Conservation (phyloP, 305 asterid genomes). For the Fraxinus platypoda region DNA sequence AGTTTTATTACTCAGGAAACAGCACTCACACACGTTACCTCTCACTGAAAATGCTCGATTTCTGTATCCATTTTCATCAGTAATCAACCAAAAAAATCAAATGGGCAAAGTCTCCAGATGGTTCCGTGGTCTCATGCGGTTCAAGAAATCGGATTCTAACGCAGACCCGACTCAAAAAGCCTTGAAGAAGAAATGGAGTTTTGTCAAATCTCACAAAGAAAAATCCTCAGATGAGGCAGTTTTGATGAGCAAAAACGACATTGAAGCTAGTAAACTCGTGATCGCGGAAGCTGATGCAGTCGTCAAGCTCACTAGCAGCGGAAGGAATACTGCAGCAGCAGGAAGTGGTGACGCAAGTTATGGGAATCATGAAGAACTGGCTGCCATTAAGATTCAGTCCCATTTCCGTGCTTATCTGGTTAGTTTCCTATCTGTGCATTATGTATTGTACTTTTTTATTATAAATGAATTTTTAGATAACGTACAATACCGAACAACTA, state of each 20-base stretch:
- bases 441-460: neutral
- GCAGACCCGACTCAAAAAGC: conserved; percentile 23
- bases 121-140: conserved; percentile 56
- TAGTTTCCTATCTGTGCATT: conserved; percentile 21
- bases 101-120: conserved; percentile 37
- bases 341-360: conserved; percentile 11
- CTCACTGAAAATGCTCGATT: no score
- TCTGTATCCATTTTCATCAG: no score
- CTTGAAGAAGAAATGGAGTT: conserved; percentile 63
- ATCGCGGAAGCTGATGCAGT: conserved; percentile 73
- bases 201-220: conserved; percentile 40
- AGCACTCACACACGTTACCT: no score
- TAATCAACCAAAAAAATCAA: no score
- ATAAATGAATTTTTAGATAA: neutral
- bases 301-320: conserved; percentile 56
- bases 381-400: conserved; percentile 78
- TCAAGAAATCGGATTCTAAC: conserved; percentile 23
- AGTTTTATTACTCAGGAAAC: no score
- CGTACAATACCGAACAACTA: neutral
- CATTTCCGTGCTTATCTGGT: conserved; percentile 89
- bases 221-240: conserved; percentile 7
- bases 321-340: conserved; percentile 36
- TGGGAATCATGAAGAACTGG: conserved; percentile 43
- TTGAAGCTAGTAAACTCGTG: conserved; percentile 54
- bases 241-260: neutral